Evolutionary conservation across 768 basidiomycete genomes (phyloP).

Genomic region (Podaxis carcinomalis): DNA sequence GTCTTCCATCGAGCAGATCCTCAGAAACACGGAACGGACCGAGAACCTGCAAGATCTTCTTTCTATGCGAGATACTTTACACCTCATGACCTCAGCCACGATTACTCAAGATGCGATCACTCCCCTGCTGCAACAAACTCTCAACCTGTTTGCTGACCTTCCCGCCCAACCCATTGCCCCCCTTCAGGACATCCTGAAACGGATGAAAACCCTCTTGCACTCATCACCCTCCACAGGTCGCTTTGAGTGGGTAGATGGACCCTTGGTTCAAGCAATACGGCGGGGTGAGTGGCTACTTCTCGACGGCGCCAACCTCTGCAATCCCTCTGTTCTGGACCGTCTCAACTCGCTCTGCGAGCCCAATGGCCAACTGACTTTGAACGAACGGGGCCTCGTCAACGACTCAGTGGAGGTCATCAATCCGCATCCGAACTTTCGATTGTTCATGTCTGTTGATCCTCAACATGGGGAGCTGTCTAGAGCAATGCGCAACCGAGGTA

Average conservation of each 20-base stretch:
- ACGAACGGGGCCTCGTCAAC: conserved; percentile 81
- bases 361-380: conserved; percentile 77
- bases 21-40: conserved; percentile 21
- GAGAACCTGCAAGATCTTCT: conserved; percentile 2
- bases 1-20: conserved; percentile 29
- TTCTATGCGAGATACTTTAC: conserved; percentile 7
- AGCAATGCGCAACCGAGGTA: conserved; percentile 96
- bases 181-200: neutral
- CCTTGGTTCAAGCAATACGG: conserved; percentile 81
- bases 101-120: neutral
- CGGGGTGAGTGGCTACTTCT: conserved; percentile 86
- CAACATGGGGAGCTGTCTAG: conserved; percentile 91
- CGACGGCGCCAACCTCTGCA: conserved; percentile 93
- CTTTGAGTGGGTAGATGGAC: conserved; percentile 96
- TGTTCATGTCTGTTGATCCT: conserved; percentile 93
- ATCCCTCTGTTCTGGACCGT: conserved; percentile 91
- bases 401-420: conserved; percentile 68
- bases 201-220: neutral
- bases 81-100: conserved; percentile 12
- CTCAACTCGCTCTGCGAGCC: conserved; percentile 95
- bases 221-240: conserved; percentile 33
- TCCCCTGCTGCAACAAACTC: conserved; percentile 1
- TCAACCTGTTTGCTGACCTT: conserved; percentile 13
- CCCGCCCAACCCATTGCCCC: neutral
- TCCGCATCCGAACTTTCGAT: conserved; percentile 86